Base-by-base conservation (phyloP, 108 stramenopile genomes). In the Nitzschia sp. region DNA sequence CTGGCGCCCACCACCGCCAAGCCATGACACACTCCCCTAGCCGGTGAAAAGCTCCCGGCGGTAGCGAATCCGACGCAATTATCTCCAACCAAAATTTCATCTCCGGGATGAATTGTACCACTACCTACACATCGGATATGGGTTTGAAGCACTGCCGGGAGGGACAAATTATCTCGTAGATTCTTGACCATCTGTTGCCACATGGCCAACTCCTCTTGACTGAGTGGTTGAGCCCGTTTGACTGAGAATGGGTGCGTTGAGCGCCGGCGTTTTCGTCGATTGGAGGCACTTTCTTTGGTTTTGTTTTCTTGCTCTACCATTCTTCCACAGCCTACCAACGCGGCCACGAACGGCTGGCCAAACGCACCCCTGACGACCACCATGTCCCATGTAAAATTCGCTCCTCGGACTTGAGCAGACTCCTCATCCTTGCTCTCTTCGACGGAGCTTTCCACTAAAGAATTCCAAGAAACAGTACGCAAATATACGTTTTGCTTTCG, bases 341-440 rank as follows among this genome's bases (percentile, higher is more conserved):
- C 69, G 26, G 85, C 66, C 29, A 77, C 31, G 51, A 94, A 85
- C 1, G 90, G 90, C 65, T 83, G 46, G 13, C 83, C 88, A 56
- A 85, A 90, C 17, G 69, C 54, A 25, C 88, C 90, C 59, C 93
- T 80, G n/a, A 91, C 86, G 23, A 88, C 70, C 32, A 91, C 78
- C 0, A 77, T 75, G 24, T 26, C 32, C n/a, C n/a, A n/a, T n/a
- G n/a, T n/a, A n/a, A n/a, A n/a, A n/a, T n/a, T 15, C 46, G 26
- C 9, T 69, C 59, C n/a, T 19, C 1, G 19, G 1, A 17, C 26
- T 46, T 46, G 61, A 23, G 31, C 1, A 2, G 8, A 3, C 28
- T 2, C 1, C 24, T 57, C 55, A 19, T 57, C 67, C 6, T 42
- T 57, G 18, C 8, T n/a, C 30, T 38, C 55, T 34, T 32, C 54